Base-by-base conservation (phyloP, 257 asterid genomes). In the Lithospermum erythrorhizon region DNA sequence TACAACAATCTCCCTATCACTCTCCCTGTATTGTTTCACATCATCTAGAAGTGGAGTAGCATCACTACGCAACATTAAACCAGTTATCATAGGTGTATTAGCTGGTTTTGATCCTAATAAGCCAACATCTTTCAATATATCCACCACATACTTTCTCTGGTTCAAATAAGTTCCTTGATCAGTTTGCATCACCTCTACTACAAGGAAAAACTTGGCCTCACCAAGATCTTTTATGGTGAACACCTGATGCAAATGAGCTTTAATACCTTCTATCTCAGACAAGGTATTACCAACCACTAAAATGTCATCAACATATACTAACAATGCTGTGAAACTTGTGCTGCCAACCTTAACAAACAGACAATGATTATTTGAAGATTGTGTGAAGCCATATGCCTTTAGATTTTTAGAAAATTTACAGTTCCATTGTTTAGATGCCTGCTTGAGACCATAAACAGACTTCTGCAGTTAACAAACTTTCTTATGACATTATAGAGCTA, bases 371-470 rank as follows among this genome's bases (percentile, higher is more conserved):
- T 3, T 18, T 29, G 6, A 16, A 15, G 15, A 19, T 9, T 5
- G 19, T 9, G 19, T n/a, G 55, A 64, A 55, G 23, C 62, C 52
- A 19, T 27, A 21, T 11, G 23, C 11, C 20, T 5, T 21, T 32
- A 45, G 37, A 54, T n/a, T 15, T 0, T 4, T 5, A 9, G 21
- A 8, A 19, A 55, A 11, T 27, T 22, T 11, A 3, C 20, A 14
- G 22, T 53, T 54, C 62, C 62, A 64, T 19, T 61, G 55, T 20
- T 19, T 16, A 18, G 62, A 30, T 2, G 63, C 63, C 2, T 59
- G 23, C n/a, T 59, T 59, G n/a, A 30, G 18, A 1, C 63, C 27
- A 32, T 59, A n/a, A 1, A 59, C 6, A 6, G 63, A n/a, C 25
- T 35, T 29, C 15, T 21, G 17, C 3, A 59, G 23, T n/a, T 19